Conservation (phyloP, 306 rosid genomes). For the Cicer yamashitae region DNA sequence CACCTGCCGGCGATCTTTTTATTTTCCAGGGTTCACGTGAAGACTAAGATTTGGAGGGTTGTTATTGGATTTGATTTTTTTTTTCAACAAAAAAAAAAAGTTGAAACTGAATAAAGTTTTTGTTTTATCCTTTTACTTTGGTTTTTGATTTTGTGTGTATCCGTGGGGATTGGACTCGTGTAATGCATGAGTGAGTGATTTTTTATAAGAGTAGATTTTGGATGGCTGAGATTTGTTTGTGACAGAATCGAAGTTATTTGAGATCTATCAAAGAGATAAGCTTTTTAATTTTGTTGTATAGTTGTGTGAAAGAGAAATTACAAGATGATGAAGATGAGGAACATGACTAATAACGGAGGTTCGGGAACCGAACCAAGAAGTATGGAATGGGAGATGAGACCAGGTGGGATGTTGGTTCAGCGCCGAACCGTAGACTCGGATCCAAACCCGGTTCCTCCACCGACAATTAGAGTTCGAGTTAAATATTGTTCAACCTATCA, state of each 20-base stretch:
- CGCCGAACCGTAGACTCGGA: conserved; percentile 66
- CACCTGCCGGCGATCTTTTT: conserved; percentile 33
- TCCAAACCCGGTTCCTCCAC: conserved; percentile 59
- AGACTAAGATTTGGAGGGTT: conserved; percentile 41
- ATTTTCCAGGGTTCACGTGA: conserved; percentile 29
- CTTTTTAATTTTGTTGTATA: neutral
- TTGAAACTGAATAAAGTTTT: conserved; percentile 29
- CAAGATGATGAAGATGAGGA: conserved; percentile 83
- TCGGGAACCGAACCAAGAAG: conserved; percentile 51
- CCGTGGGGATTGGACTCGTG: conserved; percentile 49
- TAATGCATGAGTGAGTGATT: conserved; percentile 54
- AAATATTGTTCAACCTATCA: conserved; percentile 74
- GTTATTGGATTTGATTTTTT: conserved; percentile 41
- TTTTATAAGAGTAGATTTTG: conserved; percentile 38
- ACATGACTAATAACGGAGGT: conserved; percentile 47
- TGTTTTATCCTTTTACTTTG: conserved; percentile 13
- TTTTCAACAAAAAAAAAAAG: conserved; percentile 41
- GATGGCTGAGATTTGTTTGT: conserved; percentile 50
- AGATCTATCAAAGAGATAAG: conserved; percentile 52
- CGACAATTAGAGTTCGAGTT: conserved; percentile 77
- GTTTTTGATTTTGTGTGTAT: conserved; percentile 30
- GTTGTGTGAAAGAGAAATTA: neutral
- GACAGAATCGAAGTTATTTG: conserved; percentile 35
- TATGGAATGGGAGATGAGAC: conserved; percentile 85
- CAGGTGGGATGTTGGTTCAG: conserved; percentile 96